A percentile compares a stretch with the other conserved stretches of the same genome.
Evolutionary conservation across 768 basidiomycete genomes (phyloP).

Genomic region (Suillus alpinus): DNA sequence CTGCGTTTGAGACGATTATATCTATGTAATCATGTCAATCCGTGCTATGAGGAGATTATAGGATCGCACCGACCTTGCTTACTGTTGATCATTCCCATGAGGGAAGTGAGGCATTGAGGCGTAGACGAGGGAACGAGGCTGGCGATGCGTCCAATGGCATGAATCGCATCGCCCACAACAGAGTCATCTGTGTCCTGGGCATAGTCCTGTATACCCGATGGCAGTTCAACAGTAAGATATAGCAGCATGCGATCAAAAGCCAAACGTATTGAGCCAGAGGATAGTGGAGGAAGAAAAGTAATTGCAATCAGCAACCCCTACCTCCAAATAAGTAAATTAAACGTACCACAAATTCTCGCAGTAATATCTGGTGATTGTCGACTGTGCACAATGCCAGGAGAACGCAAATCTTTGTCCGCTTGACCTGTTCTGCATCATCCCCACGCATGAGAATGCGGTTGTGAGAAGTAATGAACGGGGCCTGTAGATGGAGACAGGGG

Average conservation of each 20-base stretch:
- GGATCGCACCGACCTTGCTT: slow-evolving; percentile 52
- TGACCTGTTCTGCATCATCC: slow-evolving; percentile 63
- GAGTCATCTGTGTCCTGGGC: slow-evolving; percentile 73
- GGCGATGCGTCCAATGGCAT: slow-evolving; percentile 77
- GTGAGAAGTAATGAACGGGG: slow-evolving; percentile 60
- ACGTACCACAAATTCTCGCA: slow-evolving; percentile 84
- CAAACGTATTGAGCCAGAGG: background rate
- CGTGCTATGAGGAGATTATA: background rate
- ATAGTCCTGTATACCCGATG: slow-evolving; percentile 56
- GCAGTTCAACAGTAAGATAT: background rate
- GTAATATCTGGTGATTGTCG: slow-evolving; percentile 67
- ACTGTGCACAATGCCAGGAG: slow-evolving; percentile 61
- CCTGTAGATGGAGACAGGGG: background rate
- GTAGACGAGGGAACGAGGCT: slow-evolving; percentile 63
- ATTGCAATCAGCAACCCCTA: background rate
- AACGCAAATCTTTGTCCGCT: slow-evolving; percentile 72
- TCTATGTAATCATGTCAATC: slow-evolving; percentile 43
- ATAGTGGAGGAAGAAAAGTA: background rate
- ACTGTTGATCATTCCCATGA: slow-evolving; percentile 80
- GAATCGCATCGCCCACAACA: slow-evolving; percentile 70
- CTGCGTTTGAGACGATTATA: slow-evolving; percentile 71
- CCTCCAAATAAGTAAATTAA: background rate
- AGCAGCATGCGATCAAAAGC: background rate
- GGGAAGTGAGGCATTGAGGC: slow-evolving; percentile 67
- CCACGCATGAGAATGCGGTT: slow-evolving; percentile 66